These are phyloP conservation scores for Cryptosporidium ryanae DNA, from an alignment of 169 alveolate genomes.

Conservation along the genomic window DNA sequence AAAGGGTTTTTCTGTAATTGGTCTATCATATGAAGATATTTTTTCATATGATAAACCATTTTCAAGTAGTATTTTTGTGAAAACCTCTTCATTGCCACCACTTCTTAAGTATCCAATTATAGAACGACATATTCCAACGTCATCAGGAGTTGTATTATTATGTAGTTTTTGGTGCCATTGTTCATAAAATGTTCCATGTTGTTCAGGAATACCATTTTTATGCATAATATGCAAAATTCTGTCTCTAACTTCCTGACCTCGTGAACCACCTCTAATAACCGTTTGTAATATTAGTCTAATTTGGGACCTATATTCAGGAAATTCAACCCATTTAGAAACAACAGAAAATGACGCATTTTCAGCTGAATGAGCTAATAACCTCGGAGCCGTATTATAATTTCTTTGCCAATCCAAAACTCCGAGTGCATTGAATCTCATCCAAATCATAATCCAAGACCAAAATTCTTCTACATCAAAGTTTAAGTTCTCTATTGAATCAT, in stretches of 20 bases:
- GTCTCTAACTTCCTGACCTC: slow-evolving; percentile 92
- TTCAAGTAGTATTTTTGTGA: slow-evolving; percentile 84
- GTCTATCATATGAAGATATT: slow-evolving; percentile 88
- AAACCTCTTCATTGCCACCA: slow-evolving; percentile 84
- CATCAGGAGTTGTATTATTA: slow-evolving; percentile 94
- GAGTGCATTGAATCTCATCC: slow-evolving; percentile 82
- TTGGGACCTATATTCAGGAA: slow-evolving; percentile 77
- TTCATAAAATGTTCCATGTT: slow-evolving; percentile 87
- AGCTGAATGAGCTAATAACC: slow-evolving; percentile 79
- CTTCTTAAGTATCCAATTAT: slow-evolving; percentile 85
- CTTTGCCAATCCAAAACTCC: slow-evolving; percentile 81
- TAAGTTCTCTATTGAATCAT: background rate
- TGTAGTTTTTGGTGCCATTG: slow-evolving; percentile 95
- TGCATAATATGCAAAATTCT: slow-evolving; percentile 91
- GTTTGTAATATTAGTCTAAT: slow-evolving; percentile 69
- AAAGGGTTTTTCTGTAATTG: slow-evolving; percentile 88
- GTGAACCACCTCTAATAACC: slow-evolving; percentile 90
- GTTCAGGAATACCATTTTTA: slow-evolving; percentile 84
- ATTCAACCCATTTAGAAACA: slow-evolving; percentile 73
- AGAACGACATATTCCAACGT: slow-evolving; percentile 91
- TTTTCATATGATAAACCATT: slow-evolving; percentile 88
- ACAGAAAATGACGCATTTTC: slow-evolving; percentile 39
- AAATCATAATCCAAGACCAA: slow-evolving; percentile 75
- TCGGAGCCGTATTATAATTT: slow-evolving; percentile 80
- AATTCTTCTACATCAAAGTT: slow-evolving; percentile 6